Evolutionary conservation across 192 early-diverging fungal species (phyloP), one percentile per base, ranked within the genome.

Genomic region (Phlyctochytrium planicorne): DNA sequence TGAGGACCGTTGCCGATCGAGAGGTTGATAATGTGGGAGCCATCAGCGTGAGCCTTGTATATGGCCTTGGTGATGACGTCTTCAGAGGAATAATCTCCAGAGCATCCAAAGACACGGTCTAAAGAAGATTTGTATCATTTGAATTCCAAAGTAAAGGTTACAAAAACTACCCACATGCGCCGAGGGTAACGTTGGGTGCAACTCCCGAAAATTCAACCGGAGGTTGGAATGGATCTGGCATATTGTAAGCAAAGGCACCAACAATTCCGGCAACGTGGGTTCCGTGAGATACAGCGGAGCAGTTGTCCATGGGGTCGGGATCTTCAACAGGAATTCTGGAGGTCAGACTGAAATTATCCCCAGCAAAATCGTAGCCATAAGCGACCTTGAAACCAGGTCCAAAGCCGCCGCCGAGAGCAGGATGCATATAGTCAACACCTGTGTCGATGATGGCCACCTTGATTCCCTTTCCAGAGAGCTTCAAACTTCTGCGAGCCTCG

Each of bases 11-110:
- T 60, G 53, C 93, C 95, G 61, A 95, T 71, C 56, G 89, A 91
- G 64, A 95, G 80, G 79, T 90, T 94, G 71, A 97, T 90, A 37
- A 97, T 71, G 65, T 97, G 84, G 74, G 90, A 82, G 0, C 85
- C 78, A 59, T 92, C 91, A 2, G 67, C 68, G 52, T 82, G 77
- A 3, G 94, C 95, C 4, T 71, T 69, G 68, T 87, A 78, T 69
- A 97, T 72, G 16, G 89, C 95, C 59, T 87, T 82, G 60, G 92
- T 85, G 34, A 96, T 86, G 52, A 93, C 68, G 59, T 93, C 92
- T 29, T 78, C 77, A 57, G 87, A 87, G 63, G 78, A 78, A 55
- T 50, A 35, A 3, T 66, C 78, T n/a, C n/a, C 30, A 17, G 30
- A 17, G 57, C 3, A 30, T 17, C 35, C 55, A 36, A 63, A 69